Base-by-base conservation (phyloP, 2,329 filamentous ascomycete species). In the Fusarium coicis region DNA sequence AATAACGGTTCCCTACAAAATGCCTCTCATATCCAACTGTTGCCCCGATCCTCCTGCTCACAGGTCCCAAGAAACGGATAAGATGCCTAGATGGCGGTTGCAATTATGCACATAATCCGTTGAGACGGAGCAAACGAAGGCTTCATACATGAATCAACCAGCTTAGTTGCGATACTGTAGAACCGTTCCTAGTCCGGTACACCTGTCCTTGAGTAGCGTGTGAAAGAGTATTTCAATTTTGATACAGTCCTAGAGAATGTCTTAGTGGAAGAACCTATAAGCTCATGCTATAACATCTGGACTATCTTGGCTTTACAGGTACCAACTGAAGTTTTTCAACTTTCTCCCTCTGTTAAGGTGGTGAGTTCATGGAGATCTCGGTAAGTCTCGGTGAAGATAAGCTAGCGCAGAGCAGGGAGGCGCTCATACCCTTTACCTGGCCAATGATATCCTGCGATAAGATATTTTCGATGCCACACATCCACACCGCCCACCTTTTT, bases 401-500 rank as follows among this genome's bases (percentile, higher is more conserved):
- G 56, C 44, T 53, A 55, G 71, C 40, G 58, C 58, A 43, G 30
- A 34, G 15, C 32, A 54, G 30, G 47, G 58, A 36, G 47, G 34
- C 37, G 3, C 28, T 34, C 23, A 18, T 21, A 37, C 21, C 15
- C n/a, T 18, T 18, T 18, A 18, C n/a, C 14, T 52, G 34, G 5
- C 79, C 79, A 81, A 80, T 81, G 32, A 70, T 8, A 21, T 6
- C 0, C 8, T 19, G 60, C 75, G 78, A 81, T 81, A 80, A 79
- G 76, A 70, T 46, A 66, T 68, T 68, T 78, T 77, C 55, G 53
- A 47, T 30, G 53, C 56, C 58, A 28, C 40, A 63, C 66, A 61
- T 76, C 76, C 73, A 79, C 79, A 79, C 78, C 44, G 70, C 75
- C 72, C 64, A 66, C 74, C 71, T 79, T 79, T 80, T 81, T 80